A percentile compares a stretch with the other conserved stretches of the same genome.
phyloP scores from a whole-genome alignment of 2,329 filamentous ascomycete genomes.

The Conoideocrella luteorostrata region DNA sequence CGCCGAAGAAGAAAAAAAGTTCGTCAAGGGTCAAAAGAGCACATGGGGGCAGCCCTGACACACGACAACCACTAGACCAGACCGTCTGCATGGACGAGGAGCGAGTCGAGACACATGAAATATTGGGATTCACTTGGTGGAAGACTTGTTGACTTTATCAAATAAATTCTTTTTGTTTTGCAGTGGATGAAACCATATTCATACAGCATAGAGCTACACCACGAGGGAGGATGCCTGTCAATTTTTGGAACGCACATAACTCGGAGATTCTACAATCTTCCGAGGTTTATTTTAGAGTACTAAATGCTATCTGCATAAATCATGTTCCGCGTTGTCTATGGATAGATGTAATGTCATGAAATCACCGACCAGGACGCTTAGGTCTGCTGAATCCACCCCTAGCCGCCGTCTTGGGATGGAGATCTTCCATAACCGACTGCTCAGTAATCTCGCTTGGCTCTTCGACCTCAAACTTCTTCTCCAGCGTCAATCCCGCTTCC shows the following conservation, averaged over 20 bases:
- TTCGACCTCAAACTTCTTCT: constrained; percentile 64
- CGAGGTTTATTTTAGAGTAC: not conserved
- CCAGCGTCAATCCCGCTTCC: constrained; percentile 58
- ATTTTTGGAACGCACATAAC: not conserved
- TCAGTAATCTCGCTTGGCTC: constrained; percentile 66
- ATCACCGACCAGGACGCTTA: constrained; percentile 66
- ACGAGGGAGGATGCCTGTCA: not conserved
- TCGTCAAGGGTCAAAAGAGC: not conserved
- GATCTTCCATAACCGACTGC: constrained; percentile 55
- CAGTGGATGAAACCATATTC: not conserved
- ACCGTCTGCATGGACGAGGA: not conserved
- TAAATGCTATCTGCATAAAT: not conserved
- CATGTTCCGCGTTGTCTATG: constrained; percentile 1
- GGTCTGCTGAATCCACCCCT: constrained; percentile 69
- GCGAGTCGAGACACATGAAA: not conserved
- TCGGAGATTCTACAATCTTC: not conserved
- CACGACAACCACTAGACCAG: not conserved
- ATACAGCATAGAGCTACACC: not conserved
- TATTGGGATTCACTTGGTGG: not conserved
- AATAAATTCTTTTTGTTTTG: not conserved
- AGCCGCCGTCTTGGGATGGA: constrained; percentile 59
- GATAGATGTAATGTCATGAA: not conserved
- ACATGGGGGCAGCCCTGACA: constrained; percentile 1
- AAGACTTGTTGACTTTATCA: not conserved
- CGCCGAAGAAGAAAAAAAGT: no score